Evolutionary conservation across 768 basidiomycete genomes (phyloP), one percentile per base, ranked within the genome.

Genomic region (Lactarius evosmus): DNA sequence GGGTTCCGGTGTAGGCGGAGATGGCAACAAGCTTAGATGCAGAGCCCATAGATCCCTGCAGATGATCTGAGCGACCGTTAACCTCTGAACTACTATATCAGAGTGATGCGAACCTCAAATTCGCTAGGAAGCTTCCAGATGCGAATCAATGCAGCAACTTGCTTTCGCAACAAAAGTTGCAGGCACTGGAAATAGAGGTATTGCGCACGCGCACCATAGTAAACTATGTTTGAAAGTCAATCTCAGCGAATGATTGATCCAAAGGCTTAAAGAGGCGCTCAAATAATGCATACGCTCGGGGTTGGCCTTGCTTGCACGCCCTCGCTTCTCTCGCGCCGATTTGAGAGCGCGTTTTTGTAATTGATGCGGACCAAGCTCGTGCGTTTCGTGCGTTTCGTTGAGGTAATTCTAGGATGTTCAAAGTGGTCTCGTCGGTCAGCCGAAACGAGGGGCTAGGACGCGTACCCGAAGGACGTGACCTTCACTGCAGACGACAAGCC

Each of bases 381-480:
- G 84, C n/a, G 83, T 77, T 60, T 93, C 90, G 14, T 78, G 83
- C 11, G 84, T 84, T 75, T 97, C 95, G 50, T 86, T 88, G 56
- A 92, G 80, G 74, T 94, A 95, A 69, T 88, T 85, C 93, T 95
- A 61, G 51, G 11, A 32, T 46, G 32, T 5, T 36, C 7, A 19
- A 11, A 25, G 16, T 25, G 12, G 38, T 61, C 41, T 29, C 19
- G 11, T 53, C 27, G 6, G 29, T 40, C 34, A 17, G n/a, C 19
- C 32, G 12, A 4, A 44, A 30, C 33, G 19, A 25, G 32, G 12
- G 46, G 12, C 17, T 16, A 58, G 9, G 32, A n/a, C 14, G 53
- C 68, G 29, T 72, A 93, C 93, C 82, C 93, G 90, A 33, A 94
- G 82, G 64, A 96, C 83, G 74, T 97, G 95, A 11, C 95, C 95